These are phyloP conservation scores for Rosellinia necatrix DNA, from an alignment of 2,329 filamentous ascomycete species.

Conservation along the genomic window DNA sequence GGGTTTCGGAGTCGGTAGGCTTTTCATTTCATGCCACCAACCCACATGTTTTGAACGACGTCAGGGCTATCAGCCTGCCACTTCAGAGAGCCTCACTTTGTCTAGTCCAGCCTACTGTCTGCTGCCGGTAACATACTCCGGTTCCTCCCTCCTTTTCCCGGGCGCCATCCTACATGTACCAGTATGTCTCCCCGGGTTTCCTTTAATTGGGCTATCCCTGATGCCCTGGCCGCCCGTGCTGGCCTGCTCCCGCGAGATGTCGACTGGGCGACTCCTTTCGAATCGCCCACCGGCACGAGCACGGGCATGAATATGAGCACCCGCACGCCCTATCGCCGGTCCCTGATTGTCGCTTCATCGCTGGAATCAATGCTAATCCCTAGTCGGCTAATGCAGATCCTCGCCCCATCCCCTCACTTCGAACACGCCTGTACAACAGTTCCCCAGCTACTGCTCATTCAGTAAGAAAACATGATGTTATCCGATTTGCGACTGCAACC, in stretches of 20 bases:
- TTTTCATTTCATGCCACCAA: constrained; percentile 16
- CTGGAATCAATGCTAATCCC: constrained; percentile 36
- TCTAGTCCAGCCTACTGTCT: constrained; percentile 1
- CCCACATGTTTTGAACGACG: constrained; percentile 14
- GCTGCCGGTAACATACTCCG: constrained; percentile 8
- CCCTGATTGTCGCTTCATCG: constrained; percentile 31
- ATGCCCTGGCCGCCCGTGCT: constrained; percentile 16
- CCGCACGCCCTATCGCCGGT: constrained; percentile 3
- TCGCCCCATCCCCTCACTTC: constrained; percentile 29
- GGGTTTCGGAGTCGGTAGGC: neutral
- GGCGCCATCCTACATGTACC: constrained; percentile 19
- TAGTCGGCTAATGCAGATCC: constrained; percentile 36
- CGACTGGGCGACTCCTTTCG: constrained; percentile 29
- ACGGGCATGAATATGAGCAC: no score
- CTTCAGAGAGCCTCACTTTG: constrained; percentile 21
- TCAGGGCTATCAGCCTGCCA: constrained; percentile 7
- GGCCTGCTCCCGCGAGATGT: neutral
- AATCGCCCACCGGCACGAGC: constrained; percentile 2
- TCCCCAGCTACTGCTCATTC: constrained; percentile 26
- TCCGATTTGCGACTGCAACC: constrained; percentile 46
- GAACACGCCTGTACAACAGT: constrained; percentile 32
- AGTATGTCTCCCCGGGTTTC: constrained; percentile 17
- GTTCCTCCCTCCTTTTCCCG: neutral
- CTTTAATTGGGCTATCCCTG: neutral
- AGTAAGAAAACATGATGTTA: constrained; percentile 47